Conservation (phyloP, 805 yeast species). For the Saturnispora sekii region DNA sequence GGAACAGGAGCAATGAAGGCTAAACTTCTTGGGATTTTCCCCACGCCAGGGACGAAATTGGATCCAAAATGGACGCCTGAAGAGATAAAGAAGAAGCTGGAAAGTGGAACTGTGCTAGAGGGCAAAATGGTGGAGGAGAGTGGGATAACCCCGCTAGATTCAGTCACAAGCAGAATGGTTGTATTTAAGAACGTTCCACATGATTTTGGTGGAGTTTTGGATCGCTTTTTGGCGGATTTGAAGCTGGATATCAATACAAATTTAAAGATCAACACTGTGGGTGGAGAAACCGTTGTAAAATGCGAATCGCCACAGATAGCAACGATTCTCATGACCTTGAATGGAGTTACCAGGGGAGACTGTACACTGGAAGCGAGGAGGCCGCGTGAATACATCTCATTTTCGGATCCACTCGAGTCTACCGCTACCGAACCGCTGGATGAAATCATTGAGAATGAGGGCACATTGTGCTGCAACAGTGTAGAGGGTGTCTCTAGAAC, state of each 20-base stretch:
- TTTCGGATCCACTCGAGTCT: slow-evolving; percentile 2
- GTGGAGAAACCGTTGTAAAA: too few species aligned
- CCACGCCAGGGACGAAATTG: slow-evolving; percentile 47
- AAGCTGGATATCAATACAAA: slow-evolving; percentile 27
- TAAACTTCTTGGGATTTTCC: slow-evolving; percentile 69
- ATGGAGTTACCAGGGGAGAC: slow-evolving; percentile 6
- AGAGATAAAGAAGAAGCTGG: slow-evolving; percentile 3
- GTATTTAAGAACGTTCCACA: slow-evolving; percentile 16
- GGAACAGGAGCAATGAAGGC: slow-evolving; percentile 67
- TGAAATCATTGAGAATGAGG: slow-evolving; percentile 30
- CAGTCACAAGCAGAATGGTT: slow-evolving; percentile 20
- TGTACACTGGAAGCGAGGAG: slow-evolving; percentile 22
- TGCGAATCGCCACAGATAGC: slow-evolving; percentile 29
- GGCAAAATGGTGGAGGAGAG: slow-evolving; percentile 1
- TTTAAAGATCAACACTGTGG: too few species aligned
- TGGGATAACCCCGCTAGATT: slow-evolving; percentile 18
- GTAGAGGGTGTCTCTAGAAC: slow-evolving; percentile 35
- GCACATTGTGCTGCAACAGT: slow-evolving; percentile 28
- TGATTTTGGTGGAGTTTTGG: slow-evolving; percentile 36
- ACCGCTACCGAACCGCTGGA: slow-evolving; percentile 12
- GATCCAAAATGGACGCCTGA: slow-evolving; percentile 3
- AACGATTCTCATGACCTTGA: slow-evolving; percentile 41
- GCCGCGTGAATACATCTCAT: slow-evolving; percentile 35
- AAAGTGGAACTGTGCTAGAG: background rate
- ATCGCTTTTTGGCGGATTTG: slow-evolving; percentile 36